Base-by-base conservation (phyloP, 306 rosid genomes). In the Cucumis hystrix region DNA sequence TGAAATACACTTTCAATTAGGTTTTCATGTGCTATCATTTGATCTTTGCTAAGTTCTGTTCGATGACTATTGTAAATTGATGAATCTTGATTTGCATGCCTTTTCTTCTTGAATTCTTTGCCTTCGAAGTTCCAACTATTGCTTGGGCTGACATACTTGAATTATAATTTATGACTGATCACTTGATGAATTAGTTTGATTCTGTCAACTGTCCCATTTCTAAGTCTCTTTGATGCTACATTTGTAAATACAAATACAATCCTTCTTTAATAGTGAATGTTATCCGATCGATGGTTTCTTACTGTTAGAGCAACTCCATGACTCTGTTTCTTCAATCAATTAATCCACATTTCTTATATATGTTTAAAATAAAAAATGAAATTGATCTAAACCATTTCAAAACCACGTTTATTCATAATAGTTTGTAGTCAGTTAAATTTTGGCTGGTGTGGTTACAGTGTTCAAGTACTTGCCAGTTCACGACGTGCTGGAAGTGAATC, bases 381-480 rank as follows among this genome's bases (percentile, higher is more conserved):
- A 47, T 47, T 47, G 54, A 47, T 47, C 3, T 45, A 1, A 45
- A 45, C 51, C 51, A 45, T 45, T 47, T 13, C 54, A 47, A 47
- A 13, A 47, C 4, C 51, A 10, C 51, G 54, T 12, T 9, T 47
- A 0, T 47, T 1, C 25, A 23, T 23, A 23, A 47, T 45, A 13
- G 12, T 2, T 45, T 47, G 54, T 47, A 13, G 6, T 47, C 4
- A 47, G 54, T 13, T 47, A 47, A 47, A 47, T 47, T 47, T 52
- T 4, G 35, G 43, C 49, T 18, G 37, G 28, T 21, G 9, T 15
- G 33, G 40, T 85, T 79, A 80, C 90, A 93, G 98, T 93, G 78
- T 93, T 93, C 81, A 14, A 45, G 2, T 93, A 93, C 87, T 84
- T 91, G 66, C 98, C 96, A 74, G 63, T 82, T 33, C 88, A 91